Conservation (phyloP, 768 basidiomycete species). For the Trametes cinnabarina region DNA sequence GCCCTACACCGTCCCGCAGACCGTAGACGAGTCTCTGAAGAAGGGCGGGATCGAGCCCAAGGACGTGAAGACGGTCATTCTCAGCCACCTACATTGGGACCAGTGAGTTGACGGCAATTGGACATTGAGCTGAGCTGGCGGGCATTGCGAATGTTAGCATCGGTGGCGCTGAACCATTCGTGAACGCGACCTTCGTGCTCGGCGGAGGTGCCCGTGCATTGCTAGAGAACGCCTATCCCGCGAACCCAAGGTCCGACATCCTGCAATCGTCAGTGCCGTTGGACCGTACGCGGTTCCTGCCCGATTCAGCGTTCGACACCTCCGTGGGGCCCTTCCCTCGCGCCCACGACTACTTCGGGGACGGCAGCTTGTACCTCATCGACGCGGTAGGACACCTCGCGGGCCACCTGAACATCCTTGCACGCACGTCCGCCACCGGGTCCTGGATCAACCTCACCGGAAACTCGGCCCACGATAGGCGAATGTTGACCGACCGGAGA, state of each 20-base stretch:
- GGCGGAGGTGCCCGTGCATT: constrained; percentile 40
- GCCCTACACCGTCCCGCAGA: constrained; percentile 15
- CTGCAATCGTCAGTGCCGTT: constrained; percentile 18
- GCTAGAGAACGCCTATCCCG: constrained; percentile 42
- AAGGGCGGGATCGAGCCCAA: constrained; percentile 46
- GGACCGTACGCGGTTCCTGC: constrained; percentile 22
- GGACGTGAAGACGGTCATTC: constrained; percentile 43
- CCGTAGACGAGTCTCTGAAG: constrained; percentile 45
- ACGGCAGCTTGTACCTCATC: constrained; percentile 56
- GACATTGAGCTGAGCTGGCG: too few relatives aligned
- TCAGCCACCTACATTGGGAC: constrained; percentile 58
- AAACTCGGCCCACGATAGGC: constrained; percentile 56
- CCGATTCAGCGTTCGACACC: constrained; percentile 30
- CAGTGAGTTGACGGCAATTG: too few relatives aligned
- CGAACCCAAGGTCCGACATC: constrained; percentile 34
- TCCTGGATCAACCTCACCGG: constrained; percentile 56
- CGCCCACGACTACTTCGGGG: constrained; percentile 52
- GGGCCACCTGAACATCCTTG: constrained; percentile 55
- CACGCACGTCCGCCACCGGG: constrained; percentile 50
- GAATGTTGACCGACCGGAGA: constrained; percentile 50
- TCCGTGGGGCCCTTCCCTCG: constrained; percentile 50
- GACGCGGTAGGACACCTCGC: constrained; percentile 54
- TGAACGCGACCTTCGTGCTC: constrained; percentile 46
- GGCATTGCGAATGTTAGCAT: constrained; percentile 28
- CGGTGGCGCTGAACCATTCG: constrained; percentile 46